These are phyloP conservation scores for Teunomyces gatunensis DNA, from an alignment of 805 yeast species.

Conservation along the genomic window DNA sequence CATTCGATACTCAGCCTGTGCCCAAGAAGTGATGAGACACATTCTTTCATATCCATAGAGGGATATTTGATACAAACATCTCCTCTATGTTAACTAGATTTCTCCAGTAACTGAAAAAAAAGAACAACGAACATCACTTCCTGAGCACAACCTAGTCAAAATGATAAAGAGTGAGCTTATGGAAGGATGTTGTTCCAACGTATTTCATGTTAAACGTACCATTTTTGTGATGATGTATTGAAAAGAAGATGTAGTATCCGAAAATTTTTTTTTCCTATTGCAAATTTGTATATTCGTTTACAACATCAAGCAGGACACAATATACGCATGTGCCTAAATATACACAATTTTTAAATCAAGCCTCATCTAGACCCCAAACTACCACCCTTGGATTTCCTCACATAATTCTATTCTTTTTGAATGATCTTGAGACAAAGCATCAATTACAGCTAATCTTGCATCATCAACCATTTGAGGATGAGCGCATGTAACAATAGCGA, in stretches of 20 bases:
- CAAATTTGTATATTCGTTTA: no score
- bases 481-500: constrained; percentile 60
- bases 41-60: constrained; percentile 6
- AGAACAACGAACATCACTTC: constrained; percentile 14
- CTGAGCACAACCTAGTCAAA: constrained; percentile 13
- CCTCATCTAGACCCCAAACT: not conserved
- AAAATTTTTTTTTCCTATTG: not conserved
- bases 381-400: constrained; percentile 6
- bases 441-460: constrained; percentile 21
- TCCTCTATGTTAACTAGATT: not conserved
- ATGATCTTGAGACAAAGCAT: constrained; percentile 16
- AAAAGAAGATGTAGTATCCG: not conserved
- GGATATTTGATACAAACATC: not conserved
- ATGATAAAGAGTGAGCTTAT: constrained; percentile 9
- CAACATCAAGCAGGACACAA: not conserved
- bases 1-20: constrained; percentile 24
- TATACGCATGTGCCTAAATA: not conserved
- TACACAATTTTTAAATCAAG: not conserved
- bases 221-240: constrained; percentile 6
- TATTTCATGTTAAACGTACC: constrained; percentile 13
- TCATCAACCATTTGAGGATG: constrained; percentile 56
- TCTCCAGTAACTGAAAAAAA: constrained; percentile 2
- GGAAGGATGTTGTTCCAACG: constrained; percentile 20
- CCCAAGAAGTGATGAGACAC: constrained; percentile 19
- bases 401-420: constrained; percentile 7